Base-by-base conservation (phyloP, 352 stramenopile species). In the Peronospora destructor region DNA sequence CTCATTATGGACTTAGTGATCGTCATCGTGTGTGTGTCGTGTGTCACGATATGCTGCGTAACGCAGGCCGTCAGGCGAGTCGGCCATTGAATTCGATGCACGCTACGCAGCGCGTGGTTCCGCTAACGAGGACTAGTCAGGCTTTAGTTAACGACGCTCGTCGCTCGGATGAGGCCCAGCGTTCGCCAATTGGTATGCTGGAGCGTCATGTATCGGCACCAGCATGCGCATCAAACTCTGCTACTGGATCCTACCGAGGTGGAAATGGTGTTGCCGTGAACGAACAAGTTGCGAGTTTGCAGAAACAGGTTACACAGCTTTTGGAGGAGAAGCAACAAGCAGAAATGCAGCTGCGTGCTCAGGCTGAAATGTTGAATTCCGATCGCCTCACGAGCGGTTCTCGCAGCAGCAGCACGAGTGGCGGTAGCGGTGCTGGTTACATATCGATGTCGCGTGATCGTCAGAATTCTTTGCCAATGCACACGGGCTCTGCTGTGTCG, bases 291-390 rank as follows among this genome's bases (percentile, higher is more conserved):
- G 79, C 75, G 41, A 77, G 57, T 68, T 56, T 94, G n/a, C 83
- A 94, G 63, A 84, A 88, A 50, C 81, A 91, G 41, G 80, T 94
- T 3, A 79, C 76, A 14, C 61, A 83, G 54, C 73, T 94, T 4
- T 77, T 94, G 68, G 81, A 91, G 58, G 76, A 94, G 55, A 94
- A 94, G 25, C 70, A 91, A 48, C 54, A 84, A 44, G 83, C 80
- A 1, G 78, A 94, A 52, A 76, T 72, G 28, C 74, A 88, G 51
- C 47, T 94, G 16, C 80, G 80, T 13, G 61, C 66, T 6, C 80
- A 91, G 50, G 73, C 80, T 8, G 75, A 87, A 47, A 71, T 89
- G 46, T 53, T 86, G 2, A 68, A 49, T 45, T 63, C 71, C 0
- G 71, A 83, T 33, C 64, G 71, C 14, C 53, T 76, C 19, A 77